Evolutionary conservation across 768 basidiomycete species (phyloP).

Genomic region (Baorangia bicolor): DNA sequence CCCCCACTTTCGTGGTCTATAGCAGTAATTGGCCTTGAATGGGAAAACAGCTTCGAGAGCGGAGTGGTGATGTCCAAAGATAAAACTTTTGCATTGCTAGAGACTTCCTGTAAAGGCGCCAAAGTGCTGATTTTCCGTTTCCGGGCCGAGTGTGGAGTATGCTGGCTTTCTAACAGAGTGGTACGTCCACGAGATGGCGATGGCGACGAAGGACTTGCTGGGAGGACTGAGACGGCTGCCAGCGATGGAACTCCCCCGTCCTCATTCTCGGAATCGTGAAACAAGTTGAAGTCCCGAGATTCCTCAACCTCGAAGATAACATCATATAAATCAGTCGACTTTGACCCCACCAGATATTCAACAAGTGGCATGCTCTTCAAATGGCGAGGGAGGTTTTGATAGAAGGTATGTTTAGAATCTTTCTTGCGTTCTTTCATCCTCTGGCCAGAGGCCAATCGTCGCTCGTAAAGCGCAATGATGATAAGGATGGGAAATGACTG

Average conservation of each 20-base stretch:
- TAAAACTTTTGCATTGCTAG: slow-evolving; percentile 31
- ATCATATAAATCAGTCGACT: slow-evolving; percentile 65
- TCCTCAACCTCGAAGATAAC: slow-evolving; percentile 77
- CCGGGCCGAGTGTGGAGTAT: slow-evolving; percentile 7
- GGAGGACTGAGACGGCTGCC: slow-evolving; percentile 4
- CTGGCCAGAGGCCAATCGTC: slow-evolving; percentile 55
- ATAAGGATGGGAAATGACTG: slow-evolving; percentile 78
- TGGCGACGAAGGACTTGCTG: slow-evolving; percentile 11
- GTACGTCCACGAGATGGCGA: slow-evolving; percentile 1
- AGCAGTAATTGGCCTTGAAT: slow-evolving; percentile 18
- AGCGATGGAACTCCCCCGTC: slow-evolving; percentile 11
- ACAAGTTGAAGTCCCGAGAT: slow-evolving; percentile 45
- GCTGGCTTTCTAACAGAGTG: slow-evolving; percentile 10
- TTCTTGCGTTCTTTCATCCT: slow-evolving; percentile 51
- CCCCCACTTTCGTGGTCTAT: slow-evolving; percentile 38
- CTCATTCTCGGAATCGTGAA: slow-evolving; percentile 52
- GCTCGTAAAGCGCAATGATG: slow-evolving; percentile 76
- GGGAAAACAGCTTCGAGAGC: slow-evolving; percentile 28
- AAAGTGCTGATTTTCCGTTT: slow-evolving; percentile 30
- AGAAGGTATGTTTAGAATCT: slow-evolving; percentile 53
- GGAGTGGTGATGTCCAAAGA: slow-evolving; percentile 30
- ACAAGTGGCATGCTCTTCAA: slow-evolving; percentile 74
- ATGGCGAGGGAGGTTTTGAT: slow-evolving; percentile 64
- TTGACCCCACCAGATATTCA: slow-evolving; percentile 73
- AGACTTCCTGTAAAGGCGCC: slow-evolving; percentile 27